phyloP scores from a whole-genome alignment of 345 rosid species.

The Hypericum perforatum region DNA sequence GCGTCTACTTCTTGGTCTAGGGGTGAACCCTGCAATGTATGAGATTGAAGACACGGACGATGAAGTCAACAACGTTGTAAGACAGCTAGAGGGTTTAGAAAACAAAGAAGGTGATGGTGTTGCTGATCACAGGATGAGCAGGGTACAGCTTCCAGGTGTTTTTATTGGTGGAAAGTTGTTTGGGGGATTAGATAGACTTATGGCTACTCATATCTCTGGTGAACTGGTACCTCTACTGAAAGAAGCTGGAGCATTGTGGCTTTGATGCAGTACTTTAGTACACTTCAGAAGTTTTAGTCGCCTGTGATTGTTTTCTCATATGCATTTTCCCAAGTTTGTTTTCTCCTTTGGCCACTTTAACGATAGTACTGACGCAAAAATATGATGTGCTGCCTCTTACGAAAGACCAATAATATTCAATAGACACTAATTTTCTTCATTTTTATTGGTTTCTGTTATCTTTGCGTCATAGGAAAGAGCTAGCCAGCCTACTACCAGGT shows the following conservation, averaged over 20 bases:
- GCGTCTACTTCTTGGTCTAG: slow-evolving; percentile 59
- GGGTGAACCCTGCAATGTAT: slow-evolving; percentile 66
- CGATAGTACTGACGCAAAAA: no score
- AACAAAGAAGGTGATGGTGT: not conserved
- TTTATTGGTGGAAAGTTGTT: slow-evolving; percentile 81
- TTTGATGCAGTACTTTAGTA: slow-evolving; percentile 22
- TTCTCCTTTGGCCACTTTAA: no score
- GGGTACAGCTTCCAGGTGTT: slow-evolving; percentile 63
- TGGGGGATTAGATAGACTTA: slow-evolving; percentile 85
- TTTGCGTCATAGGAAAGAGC: no score
- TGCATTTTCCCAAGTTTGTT: no score
- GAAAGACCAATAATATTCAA: no score
- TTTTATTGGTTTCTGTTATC: no score
- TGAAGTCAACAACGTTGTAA: slow-evolving; percentile 24
- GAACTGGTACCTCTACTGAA: slow-evolving; percentile 66
- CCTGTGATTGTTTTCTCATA: no score
- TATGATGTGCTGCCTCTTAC: no score
- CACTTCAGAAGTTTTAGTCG: no score
- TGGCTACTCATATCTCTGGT: slow-evolving; percentile 89
- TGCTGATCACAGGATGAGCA: not conserved
- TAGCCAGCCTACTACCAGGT: no score
- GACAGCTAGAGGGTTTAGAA: slow-evolving; percentile 29
- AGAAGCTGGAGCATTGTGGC: slow-evolving; percentile 97
- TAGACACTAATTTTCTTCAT: no score
- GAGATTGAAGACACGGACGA: slow-evolving; percentile 55